A percentile compares a stretch with the other conserved stretches of the same genome.
phyloP scores from a whole-genome alignment of 352 stramenopile species.

The Phytopythium boreale region DNA sequence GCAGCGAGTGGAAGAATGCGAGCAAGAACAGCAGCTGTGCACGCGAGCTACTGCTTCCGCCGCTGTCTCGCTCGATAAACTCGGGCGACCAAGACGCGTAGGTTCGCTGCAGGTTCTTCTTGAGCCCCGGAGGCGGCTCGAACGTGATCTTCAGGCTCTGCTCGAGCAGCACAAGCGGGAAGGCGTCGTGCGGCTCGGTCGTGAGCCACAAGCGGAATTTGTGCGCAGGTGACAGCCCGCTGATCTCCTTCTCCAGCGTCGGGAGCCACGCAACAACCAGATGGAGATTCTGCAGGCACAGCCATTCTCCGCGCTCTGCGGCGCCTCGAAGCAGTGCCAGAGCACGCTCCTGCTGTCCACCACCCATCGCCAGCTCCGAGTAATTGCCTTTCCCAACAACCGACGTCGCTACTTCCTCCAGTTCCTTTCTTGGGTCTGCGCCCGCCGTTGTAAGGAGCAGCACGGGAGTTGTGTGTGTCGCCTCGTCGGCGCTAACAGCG shows the following conservation, averaged over 20 bases:
- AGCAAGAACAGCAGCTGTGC: conserved; percentile 87
- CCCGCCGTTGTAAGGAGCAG: conserved; percentile 91
- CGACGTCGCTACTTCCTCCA: conserved; percentile 88
- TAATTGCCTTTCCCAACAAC: conserved; percentile 89
- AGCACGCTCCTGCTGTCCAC: conserved; percentile 91
- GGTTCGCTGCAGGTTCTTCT: conserved; percentile 95
- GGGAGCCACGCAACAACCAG: conserved; percentile 93
- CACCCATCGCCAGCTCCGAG: conserved; percentile 94
- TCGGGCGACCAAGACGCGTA: conserved; percentile 84
- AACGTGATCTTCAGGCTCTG: conserved; percentile 94
- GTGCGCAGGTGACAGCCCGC: conserved; percentile 52
- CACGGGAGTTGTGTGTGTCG: conserved; percentile 76
- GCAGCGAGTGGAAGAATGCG: conserved; percentile 87
- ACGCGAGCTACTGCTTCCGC: conserved; percentile 21
- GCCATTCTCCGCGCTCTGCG: conserved; percentile 86
- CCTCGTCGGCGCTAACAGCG: conserved; percentile 59
- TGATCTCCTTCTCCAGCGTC: conserved; percentile 90
- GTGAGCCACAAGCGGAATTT: conserved; percentile 96
- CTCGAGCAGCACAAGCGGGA: conserved; percentile 91
- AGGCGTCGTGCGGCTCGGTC: conserved; percentile 89
- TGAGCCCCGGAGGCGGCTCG: conserved; percentile 93
- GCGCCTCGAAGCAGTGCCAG: conserved; percentile 76
- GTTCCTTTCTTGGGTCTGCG: conserved; percentile 92
- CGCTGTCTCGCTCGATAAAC: conserved; percentile 49
- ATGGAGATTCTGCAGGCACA: conserved; percentile 97